Conservation (phyloP, 768 basidiomycete genomes). For the Kwoniella sp. region DNA sequence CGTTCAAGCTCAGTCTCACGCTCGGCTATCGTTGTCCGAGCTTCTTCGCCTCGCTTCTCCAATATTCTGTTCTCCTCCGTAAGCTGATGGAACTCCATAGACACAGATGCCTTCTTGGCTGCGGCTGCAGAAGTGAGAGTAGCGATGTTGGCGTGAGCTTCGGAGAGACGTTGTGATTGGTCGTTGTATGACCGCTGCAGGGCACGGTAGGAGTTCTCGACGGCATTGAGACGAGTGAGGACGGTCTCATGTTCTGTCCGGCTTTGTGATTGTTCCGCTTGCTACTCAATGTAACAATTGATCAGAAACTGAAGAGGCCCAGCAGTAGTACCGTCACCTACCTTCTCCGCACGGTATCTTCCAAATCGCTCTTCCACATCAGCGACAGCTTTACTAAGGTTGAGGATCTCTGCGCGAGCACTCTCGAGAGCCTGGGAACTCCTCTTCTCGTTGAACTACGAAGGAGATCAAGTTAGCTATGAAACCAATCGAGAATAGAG, state of each 20-base stretch:
- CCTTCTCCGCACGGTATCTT: constrained; percentile 75
- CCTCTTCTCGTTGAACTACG: constrained; percentile 82
- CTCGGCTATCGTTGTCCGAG: constrained; percentile 76
- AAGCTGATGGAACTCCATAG: constrained; percentile 72
- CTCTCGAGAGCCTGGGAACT: constrained; percentile 78
- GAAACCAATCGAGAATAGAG: background rate
- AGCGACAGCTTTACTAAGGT: constrained; percentile 68
- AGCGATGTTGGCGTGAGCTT: constrained; percentile 73
- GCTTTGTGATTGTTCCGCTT: constrained; percentile 69
- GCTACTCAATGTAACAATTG: constrained; percentile 50
- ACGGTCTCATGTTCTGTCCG: constrained; percentile 77
- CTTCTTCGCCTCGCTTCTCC: constrained; percentile 83
- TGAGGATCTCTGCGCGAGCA: constrained; percentile 73
- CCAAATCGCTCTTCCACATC: constrained; percentile 79
- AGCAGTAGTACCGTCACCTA: constrained; percentile 29
- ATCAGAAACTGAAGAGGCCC: no score
- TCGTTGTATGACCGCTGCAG: constrained; percentile 72
- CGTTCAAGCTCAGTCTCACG: constrained; percentile 82
- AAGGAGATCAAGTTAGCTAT: constrained; percentile 16
- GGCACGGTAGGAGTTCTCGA: constrained; percentile 70
- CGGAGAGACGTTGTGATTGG: constrained; percentile 74
- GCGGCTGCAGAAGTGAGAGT: constrained; percentile 76
- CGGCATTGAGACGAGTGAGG: constrained; percentile 67
- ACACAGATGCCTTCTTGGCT: constrained; percentile 80
- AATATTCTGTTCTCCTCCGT: constrained; percentile 77